Base-by-base conservation (phyloP, 192 early-diverging fungal genomes). In the Podila clonocystis region DNA sequence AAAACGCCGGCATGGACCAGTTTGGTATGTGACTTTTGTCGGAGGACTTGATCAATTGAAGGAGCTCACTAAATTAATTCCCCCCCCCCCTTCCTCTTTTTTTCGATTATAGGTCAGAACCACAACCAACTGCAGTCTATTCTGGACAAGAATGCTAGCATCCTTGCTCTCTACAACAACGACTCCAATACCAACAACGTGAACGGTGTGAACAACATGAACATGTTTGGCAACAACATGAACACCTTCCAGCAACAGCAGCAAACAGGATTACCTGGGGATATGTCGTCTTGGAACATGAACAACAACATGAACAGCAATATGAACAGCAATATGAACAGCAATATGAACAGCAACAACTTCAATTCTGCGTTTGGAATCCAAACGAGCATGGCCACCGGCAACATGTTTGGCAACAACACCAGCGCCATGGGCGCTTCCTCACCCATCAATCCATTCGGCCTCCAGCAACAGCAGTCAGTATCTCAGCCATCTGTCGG, bases 111-210 rank as follows among this genome's bases (percentile, higher is more conserved):
- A 79, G 76, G 77, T 28, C 77, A 80, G 41, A 80, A 66, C 29
- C 77, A 80, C 1, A 80, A 61, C 52, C 77, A 80, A n/a, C 62
- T 80, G 30, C 77, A 80, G 57, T 80, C 77, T 8, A 72, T 80
- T 48, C 48, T 80, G 29, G 77, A 80, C 28, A 80, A 69, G 50
- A 80, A 80, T 17, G 77, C 77, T 15, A 72, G 62, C 22, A 73
- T 80, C 45, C 55, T 80, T 3, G 65, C 77, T 12, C 65, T 80
- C 8, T 80, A 69, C 62, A 75, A 63, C 60, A 62, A 59, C 26
- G 62, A 69, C 0, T 11, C 45, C n/a, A 34, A 65, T 6, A 65
- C 28, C 63, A 67, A 63, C 49, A 31, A 33, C 33, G 50, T 61
- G 72, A 55, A 48, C 34, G 36, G 36, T 24, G 2, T 60, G 28